Conservation (phyloP, 768 basidiomycete genomes). For the Leccinum boreale region DNA sequence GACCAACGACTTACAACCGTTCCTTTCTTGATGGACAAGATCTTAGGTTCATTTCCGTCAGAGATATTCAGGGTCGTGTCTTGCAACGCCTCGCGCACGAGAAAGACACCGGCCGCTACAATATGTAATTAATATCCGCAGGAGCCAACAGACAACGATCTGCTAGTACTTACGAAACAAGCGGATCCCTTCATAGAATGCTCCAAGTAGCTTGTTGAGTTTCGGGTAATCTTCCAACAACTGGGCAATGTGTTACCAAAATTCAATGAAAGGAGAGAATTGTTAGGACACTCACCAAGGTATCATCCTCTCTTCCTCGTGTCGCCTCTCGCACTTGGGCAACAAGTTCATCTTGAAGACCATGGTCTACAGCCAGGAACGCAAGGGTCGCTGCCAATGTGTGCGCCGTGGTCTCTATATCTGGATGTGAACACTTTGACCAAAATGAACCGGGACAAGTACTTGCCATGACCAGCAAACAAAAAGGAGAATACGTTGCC, state of each 20-base stretch:
- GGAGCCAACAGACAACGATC: neutral
- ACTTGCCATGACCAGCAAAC: constrained; percentile 56
- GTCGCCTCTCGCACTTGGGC: constrained; percentile 28
- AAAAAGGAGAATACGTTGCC: constrained; percentile 52
- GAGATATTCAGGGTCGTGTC: constrained; percentile 25
- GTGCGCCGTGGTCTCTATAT: constrained; percentile 33
- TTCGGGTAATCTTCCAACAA: constrained; percentile 24
- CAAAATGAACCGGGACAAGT: neutral
- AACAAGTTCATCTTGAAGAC: constrained; percentile 32
- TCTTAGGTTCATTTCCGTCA: constrained; percentile 11
- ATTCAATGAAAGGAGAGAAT: neutral
- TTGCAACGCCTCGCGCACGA: constrained; percentile 28
- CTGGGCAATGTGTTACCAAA: neutral
- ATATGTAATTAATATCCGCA: neutral
- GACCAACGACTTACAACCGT: constrained; percentile 11
- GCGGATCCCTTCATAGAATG: constrained; percentile 32
- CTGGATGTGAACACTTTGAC: neutral
- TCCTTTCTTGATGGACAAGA: constrained; percentile 24
- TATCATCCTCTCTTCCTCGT: constrained; percentile 14
- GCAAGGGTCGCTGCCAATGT: constrained; percentile 33
- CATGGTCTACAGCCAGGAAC: constrained; percentile 27
- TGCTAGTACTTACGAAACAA: constrained; percentile 32
- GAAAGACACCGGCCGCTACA: constrained; percentile 29
- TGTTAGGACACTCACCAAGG: constrained; percentile 11
- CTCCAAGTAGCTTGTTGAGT: constrained; percentile 29